Evolutionary conservation across 2,329 filamentous ascomycete genomes (phyloP), one percentile per base, ranked within the genome.

Genomic region (Tetracladium maxilliforme): DNA sequence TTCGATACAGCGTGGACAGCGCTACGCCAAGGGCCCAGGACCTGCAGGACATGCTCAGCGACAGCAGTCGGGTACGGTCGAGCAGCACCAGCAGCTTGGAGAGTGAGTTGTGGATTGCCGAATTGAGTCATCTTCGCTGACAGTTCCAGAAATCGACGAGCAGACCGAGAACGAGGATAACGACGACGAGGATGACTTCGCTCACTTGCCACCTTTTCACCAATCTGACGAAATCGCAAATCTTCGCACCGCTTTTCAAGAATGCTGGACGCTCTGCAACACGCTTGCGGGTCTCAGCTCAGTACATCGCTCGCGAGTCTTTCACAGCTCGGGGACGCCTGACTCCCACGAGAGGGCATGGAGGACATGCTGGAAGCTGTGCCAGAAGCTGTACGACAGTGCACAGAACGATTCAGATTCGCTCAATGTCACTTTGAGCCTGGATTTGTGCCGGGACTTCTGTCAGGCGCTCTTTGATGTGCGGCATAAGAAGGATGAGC

Each of bases 201-300:
- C 25, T 12, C 5, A 18, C 10, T n/a, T 10, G 15, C 19, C 52
- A 16, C 49, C 44, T 10, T 43, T 48, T 18, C 48, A 45, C 20
- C 51, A 45, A 28, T 58, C 65, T n/a, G 58, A 70, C 28, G 58
- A 61, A 25, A 75, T 83, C 39, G 57, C 81, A 14, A 56, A 52
- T 14, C 56, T 93, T n/a, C 70, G 70, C 33, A 70, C 70, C 16
- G 82, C 84, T 3, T 59, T 94, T 10, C 70, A 78, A 33, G 82
- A 93, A 53, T 93, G 84, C 49, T 94, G 86, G 86, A 92, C 77
- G 1, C 56, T 94, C 10, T 94, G 86, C 55, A 94, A 93, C 43
- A 92, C 84, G 0, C 57, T 94, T 16, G 82, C 83, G 13, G 81
- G 69, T 34, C 61, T 93, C 11, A 92, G 83, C 47, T 86, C 80